Percentiles rank a stretch among this genome's conserved stretches.
Conservation (phyloP, 257 asterid genomes). For the Solanum arcanum region DNA sequence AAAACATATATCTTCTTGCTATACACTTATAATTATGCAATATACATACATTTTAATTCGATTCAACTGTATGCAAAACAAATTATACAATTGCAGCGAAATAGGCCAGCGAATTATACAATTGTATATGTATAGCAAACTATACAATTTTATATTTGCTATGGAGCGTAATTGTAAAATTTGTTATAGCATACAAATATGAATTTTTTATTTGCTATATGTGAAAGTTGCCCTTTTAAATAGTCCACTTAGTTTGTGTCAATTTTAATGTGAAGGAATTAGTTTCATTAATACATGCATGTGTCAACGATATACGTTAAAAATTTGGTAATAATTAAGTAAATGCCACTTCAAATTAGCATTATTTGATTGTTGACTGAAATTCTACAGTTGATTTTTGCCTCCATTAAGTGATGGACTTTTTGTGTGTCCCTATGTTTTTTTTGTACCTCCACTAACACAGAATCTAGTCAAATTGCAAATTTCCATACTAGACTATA, state of each 20-base stretch:
- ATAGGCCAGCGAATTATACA: too few species aligned
- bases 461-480: not conserved
- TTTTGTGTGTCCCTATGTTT: not conserved
- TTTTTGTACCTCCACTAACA: not conserved
- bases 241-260: not conserved
- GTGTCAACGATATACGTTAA: not conserved
- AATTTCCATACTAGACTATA: not conserved
- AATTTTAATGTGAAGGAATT: not conserved
- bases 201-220: too few species aligned
- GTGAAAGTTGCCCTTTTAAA: not conserved
- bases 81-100: too few species aligned
- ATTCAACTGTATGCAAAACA: too few species aligned
- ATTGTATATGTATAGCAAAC: too few species aligned
- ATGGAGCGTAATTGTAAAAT: too few species aligned
- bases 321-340: not conserved
- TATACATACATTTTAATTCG: too few species aligned
- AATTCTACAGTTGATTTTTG: not conserved
- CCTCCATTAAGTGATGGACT: not conserved
- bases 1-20: too few species aligned
- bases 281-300: not conserved
- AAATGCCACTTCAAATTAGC: not conserved
- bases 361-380: slow-evolving; percentile 1
- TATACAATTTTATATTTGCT: too few species aligned
- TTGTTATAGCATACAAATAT: too few species aligned
- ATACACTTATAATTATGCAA: too few species aligned